These are phyloP conservation scores for Boletus tomentosulus DNA, from an alignment of 768 basidiomycete genomes.

Conservation along the genomic window DNA sequence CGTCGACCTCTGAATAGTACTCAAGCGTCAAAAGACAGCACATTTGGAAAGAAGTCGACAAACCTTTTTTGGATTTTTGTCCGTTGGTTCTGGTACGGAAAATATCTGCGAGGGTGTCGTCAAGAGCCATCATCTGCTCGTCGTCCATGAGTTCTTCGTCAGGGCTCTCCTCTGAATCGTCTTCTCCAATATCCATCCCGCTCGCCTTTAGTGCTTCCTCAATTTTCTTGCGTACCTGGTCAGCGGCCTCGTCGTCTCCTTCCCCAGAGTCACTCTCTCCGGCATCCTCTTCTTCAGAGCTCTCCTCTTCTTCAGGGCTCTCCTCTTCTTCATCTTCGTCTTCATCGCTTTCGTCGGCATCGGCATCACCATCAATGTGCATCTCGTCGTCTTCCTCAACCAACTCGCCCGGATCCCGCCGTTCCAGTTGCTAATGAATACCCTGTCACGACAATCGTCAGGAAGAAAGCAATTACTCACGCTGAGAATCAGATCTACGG, in stretches of 20 bases:
- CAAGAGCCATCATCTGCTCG: conserved; percentile 97
- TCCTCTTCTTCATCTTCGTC: conserved; percentile 36
- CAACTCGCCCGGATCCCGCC: conserved; percentile 56
- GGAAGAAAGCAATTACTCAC: conserved; percentile 43
- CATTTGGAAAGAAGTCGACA: conserved; percentile 13
- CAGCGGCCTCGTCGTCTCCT: conserved; percentile 43
- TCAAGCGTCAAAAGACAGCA: neutral
- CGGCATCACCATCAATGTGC: conserved; percentile 24
- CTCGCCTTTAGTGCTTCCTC: conserved; percentile 58
- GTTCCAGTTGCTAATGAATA: conserved; percentile 75
- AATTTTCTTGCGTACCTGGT: conserved; percentile 64
- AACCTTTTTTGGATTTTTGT: conserved; percentile 65
- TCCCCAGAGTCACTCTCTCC: conserved; percentile 40
- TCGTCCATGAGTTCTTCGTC: conserved; percentile 83
- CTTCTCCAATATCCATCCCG: conserved; percentile 50
- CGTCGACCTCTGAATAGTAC: conserved; percentile 47
- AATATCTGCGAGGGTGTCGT: conserved; percentile 84
- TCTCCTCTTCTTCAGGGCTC: conserved; percentile 34
- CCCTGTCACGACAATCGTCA: neutral
- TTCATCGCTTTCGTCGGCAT: conserved; percentile 14
- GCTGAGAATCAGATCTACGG: conserved; percentile 75
- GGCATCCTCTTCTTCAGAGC: conserved; percentile 29
- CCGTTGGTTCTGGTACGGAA: conserved; percentile 68
- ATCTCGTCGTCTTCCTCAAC: conserved; percentile 41
- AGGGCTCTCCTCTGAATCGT: conserved; percentile 49